Conservation (phyloP, 148 eudicot species). For the Silene uniflora region DNA sequence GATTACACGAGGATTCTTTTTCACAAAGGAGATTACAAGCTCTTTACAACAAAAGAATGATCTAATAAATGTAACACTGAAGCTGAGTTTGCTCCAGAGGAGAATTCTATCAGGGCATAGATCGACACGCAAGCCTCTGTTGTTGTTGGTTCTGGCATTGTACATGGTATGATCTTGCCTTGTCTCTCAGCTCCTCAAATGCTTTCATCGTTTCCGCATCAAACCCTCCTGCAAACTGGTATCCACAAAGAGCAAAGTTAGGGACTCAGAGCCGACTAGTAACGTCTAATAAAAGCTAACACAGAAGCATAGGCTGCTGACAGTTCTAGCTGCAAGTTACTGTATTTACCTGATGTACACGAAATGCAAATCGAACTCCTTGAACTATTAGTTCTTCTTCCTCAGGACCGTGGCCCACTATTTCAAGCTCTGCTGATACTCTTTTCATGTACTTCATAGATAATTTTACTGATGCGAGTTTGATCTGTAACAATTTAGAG, state of each 20-base stretch:
- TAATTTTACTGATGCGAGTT: slow-evolving; percentile 89
- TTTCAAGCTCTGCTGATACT: slow-evolving; percentile 90
- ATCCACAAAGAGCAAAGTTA: neutral
- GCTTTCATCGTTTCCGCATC: slow-evolving; percentile 96
- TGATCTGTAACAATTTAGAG: slow-evolving; percentile 49
- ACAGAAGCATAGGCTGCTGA: neutral
- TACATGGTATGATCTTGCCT: slow-evolving; percentile 56
- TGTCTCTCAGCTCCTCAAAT: slow-evolving; percentile 89
- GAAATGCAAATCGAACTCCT: slow-evolving; percentile 90
- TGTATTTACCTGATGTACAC: slow-evolving; percentile 83
- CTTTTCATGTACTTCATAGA: slow-evolving; percentile 97
- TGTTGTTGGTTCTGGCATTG: slow-evolving; percentile 66
- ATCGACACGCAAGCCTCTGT: slow-evolving; percentile 51
- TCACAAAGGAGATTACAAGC: slow-evolving; percentile 16
- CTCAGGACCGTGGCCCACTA: slow-evolving; percentile 60
- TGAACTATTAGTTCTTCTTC: slow-evolving; percentile 94
- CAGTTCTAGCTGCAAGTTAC: neutral
- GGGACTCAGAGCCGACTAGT: no score
- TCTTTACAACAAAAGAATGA: slow-evolving; percentile 45
- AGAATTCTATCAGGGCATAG: slow-evolving; percentile 45
- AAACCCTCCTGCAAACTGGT: slow-evolving; percentile 96
- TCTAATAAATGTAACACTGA: slow-evolving; percentile 33
- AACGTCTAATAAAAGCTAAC: neutral
- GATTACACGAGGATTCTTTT: neutral
- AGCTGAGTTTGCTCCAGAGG: slow-evolving; percentile 83